phyloP scores from a whole-genome alignment of 768 basidiomycete genomes.

The Gloeopeniophorella convolvens region DNA sequence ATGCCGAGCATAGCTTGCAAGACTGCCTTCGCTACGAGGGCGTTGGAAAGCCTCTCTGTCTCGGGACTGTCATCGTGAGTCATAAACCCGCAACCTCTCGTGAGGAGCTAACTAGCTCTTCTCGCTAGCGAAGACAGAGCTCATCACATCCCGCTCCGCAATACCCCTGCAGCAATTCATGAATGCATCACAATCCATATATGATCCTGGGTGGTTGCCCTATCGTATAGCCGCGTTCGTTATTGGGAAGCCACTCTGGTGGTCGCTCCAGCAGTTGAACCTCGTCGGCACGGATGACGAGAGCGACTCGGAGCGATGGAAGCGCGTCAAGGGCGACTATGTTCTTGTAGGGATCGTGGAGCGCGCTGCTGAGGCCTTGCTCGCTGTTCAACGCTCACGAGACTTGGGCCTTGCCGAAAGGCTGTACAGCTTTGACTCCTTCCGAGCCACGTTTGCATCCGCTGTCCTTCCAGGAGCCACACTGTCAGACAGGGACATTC shows the following conservation, averaged over 20 bases:
- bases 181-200: constrained; percentile 50
- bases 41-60: constrained; percentile 67
- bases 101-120: constrained; percentile 24
- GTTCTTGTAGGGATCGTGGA: constrained; percentile 63
- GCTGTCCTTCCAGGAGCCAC: constrained; percentile 35
- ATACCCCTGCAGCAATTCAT: constrained; percentile 52
- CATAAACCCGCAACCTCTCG: not conserved
- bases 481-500: constrained; percentile 57
- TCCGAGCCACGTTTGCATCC: constrained; percentile 50
- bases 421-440: constrained; percentile 55
- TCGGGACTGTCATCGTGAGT: constrained; percentile 72
- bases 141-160: constrained; percentile 38
- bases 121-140: constrained; percentile 64
- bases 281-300: constrained; percentile 58
- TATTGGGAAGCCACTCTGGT: constrained; percentile 77
- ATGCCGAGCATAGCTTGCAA: constrained; percentile 43
- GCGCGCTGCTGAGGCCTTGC: constrained; percentile 52
- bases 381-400: constrained; percentile 37
- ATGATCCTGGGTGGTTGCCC: constrained; percentile 62
- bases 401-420: constrained; percentile 47
- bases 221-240: constrained; percentile 63
- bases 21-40: constrained; percentile 60
- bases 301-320: constrained; percentile 43
- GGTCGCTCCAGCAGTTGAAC: constrained; percentile 77
- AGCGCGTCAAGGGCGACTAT: constrained; percentile 60